Base-by-base conservation (phyloP, 495 filamentous ascomycete species). In the Chaetomidium leptoderma region DNA sequence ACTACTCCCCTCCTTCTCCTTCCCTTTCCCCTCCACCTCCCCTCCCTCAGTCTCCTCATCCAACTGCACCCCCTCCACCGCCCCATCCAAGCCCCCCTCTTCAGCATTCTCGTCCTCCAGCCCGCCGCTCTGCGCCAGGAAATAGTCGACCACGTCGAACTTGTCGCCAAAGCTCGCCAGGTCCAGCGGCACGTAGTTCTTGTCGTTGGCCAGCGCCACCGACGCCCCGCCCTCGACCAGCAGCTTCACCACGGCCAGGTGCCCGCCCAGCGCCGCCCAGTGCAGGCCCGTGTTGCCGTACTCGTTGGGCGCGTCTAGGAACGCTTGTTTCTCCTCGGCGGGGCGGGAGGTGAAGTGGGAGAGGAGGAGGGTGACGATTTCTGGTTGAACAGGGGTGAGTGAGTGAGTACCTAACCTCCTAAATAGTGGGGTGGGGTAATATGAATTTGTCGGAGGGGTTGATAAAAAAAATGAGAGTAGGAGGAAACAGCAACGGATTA, bases 241-340 rank as follows among this genome's bases (percentile, higher is more conserved):
- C 3, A 82, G 66, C 75, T 93, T 88, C 13, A 95, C 91, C 23
- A 84, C 81, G 30, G 81, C 80, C 3, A 96, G 71, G 64, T 96
- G 90, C 14, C 92, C 92, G 60, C 93, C 92, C 56, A 95, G 74
- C 1, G 90, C 86, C 0, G 92, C 92, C 90, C 90, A 97, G 75
- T 97, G 92, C 52, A 97, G 72, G 1, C 90, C 78, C 11, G 92
- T 96, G 74, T 96, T 96, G 27, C 90, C 92, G 26, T 85, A 83
- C 56, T 81, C 69, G 60, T 97, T 97, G 66, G 80, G 72, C 70
- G 79, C 55, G 72, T 93, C 86, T 11, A 96, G 57, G 33, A 86
- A 78, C 0, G 73, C 61, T 33, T 70, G 67, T 45, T 72, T 74
- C 56, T 70, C 60, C 19, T 65, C 50, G 33, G 64, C 65, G 6